These are phyloP conservation scores for Colletotrichum viniferum DNA, from an alignment of 2,329 filamentous ascomycete species.

Conservation along the genomic window DNA sequence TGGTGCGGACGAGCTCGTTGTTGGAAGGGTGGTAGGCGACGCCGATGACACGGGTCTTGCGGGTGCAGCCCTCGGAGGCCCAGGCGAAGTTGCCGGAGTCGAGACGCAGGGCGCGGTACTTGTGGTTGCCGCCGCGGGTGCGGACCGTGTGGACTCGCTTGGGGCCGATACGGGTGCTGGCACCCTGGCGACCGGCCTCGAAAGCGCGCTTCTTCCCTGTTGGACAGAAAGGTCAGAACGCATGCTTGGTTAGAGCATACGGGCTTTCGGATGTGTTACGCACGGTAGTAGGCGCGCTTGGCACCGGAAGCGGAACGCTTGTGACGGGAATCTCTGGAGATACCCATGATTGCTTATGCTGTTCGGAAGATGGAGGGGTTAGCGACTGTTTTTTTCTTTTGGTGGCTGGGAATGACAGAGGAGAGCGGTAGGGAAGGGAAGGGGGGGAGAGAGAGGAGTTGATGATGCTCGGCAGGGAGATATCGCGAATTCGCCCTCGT, in stretches of 20 bases:
- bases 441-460: not conserved
- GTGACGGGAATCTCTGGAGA: constrained; percentile 99
- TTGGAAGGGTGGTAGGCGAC: constrained; percentile 99
- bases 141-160: constrained; percentile 98
- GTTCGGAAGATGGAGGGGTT: constrained; percentile 33
- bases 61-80: constrained; percentile 96
- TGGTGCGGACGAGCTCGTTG: constrained; percentile 99
- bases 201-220: constrained; percentile 96
- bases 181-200: constrained; percentile 99
- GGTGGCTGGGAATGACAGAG: not conserved
- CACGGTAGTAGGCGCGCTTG: constrained; percentile 92
- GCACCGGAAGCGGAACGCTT: constrained; percentile 99
- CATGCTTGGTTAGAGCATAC: constrained; percentile 64
- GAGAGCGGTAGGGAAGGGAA: not conserved
- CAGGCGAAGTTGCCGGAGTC: constrained; percentile 99
- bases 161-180: constrained; percentile 98
- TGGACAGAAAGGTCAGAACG: constrained; percentile 72
- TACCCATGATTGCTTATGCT: constrained; percentile 93
- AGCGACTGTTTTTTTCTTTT: constrained; percentile 3
- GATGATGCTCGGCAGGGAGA: not conserved
- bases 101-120: constrained; percentile 98
- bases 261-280: constrained; percentile 70
- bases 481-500: constrained; percentile 9
- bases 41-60: constrained; percentile 98
- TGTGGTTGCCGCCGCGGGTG: constrained; percentile 98